A percentile compares a stretch with the other conserved stretches of the same genome.
These are phyloP conservation scores for Ogataea glucozyma DNA, from an alignment of 805 yeast genomes.

Conservation along the genomic window DNA sequence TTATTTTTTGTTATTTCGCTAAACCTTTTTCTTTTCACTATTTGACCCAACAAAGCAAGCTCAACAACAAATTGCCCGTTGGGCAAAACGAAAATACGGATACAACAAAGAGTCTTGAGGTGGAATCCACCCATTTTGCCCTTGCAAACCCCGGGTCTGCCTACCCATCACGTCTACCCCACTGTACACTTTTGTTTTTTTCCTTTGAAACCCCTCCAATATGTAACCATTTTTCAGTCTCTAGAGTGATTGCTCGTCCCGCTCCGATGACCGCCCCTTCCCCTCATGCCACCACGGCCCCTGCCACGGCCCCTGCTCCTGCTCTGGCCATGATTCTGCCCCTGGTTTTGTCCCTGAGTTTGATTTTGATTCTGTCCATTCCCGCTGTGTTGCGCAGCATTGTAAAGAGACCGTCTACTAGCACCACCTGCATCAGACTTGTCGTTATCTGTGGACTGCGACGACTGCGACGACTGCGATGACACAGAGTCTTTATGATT, in stretches of 20 bases:
- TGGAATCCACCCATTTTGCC: too few relatives aligned
- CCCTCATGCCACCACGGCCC: slow-evolving; percentile 3
- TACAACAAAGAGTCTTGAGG: too few relatives aligned
- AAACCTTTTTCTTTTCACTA: too few relatives aligned
- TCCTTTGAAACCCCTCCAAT: too few relatives aligned
- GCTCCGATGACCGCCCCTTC: not conserved
- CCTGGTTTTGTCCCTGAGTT: too few relatives aligned
- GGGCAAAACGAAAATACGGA: not conserved
- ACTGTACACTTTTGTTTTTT: slow-evolving; percentile 6
- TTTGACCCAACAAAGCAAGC: not conserved
- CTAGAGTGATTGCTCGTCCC: not conserved
- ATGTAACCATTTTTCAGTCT: not conserved
- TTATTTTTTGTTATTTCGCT: too few relatives aligned
- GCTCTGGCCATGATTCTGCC: too few relatives aligned
- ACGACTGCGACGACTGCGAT: slow-evolving; percentile 8
- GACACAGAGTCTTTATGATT: not conserved
- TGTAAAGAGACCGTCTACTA: not conserved
- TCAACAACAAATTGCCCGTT: not conserved
- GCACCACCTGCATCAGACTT: not conserved
- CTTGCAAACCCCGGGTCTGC: too few relatives aligned
- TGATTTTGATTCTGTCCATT: too few relatives aligned
- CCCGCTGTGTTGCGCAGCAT: too few relatives aligned
- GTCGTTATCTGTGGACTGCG: slow-evolving; percentile 1
- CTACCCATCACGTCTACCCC: not conserved
- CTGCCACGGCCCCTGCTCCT: slow-evolving; percentile 4